Conservation (phyloP, 2,329 filamentous ascomycete species). For the Trichocomaceae sp. region DNA sequence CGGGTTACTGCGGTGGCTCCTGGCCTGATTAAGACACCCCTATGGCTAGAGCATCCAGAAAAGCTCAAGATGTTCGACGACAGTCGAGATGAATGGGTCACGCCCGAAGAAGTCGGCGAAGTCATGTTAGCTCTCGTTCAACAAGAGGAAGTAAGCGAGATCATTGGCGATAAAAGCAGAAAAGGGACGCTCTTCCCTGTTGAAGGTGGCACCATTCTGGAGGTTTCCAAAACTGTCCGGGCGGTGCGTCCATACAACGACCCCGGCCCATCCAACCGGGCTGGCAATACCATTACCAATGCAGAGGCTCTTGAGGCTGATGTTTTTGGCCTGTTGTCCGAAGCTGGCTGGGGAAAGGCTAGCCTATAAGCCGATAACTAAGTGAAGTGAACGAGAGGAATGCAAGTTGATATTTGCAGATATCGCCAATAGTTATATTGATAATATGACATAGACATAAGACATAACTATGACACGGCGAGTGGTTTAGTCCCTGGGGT, state of each 20-base stretch:
- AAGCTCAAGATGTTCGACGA: slow-evolving; percentile 49
- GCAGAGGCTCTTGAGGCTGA: slow-evolving; percentile 39
- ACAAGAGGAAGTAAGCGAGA: slow-evolving; percentile 38
- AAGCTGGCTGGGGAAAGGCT: slow-evolving; percentile 45
- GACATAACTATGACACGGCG: neutral
- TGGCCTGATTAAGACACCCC: slow-evolving; percentile 54
- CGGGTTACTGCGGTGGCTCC: slow-evolving; percentile 56
- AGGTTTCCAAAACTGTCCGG: slow-evolving; percentile 51
- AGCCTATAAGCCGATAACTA: slow-evolving; percentile 20
- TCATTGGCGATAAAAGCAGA: slow-evolving; percentile 28
- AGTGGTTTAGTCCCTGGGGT: neutral
- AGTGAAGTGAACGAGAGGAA: neutral
- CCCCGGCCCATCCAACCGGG: slow-evolving; percentile 43
- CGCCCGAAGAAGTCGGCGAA: slow-evolving; percentile 54
- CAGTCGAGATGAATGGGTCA: slow-evolving; percentile 50
- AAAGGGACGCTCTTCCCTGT: slow-evolving; percentile 29
- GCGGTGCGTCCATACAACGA: slow-evolving; percentile 48
- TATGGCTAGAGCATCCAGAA: slow-evolving; percentile 57
- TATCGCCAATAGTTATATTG: neutral
- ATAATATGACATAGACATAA: neutral
- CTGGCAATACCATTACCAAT: slow-evolving; percentile 44
- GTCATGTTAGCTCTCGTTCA: slow-evolving; percentile 53
- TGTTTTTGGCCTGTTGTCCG: slow-evolving; percentile 43
- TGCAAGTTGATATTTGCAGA: neutral
- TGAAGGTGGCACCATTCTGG: slow-evolving; percentile 48